Evolutionary conservation across 1,284 basidiomycete genomes (phyloP), one percentile per base, ranked within the genome.

Genomic region (Melampsora abietis-canadensis): DNA sequence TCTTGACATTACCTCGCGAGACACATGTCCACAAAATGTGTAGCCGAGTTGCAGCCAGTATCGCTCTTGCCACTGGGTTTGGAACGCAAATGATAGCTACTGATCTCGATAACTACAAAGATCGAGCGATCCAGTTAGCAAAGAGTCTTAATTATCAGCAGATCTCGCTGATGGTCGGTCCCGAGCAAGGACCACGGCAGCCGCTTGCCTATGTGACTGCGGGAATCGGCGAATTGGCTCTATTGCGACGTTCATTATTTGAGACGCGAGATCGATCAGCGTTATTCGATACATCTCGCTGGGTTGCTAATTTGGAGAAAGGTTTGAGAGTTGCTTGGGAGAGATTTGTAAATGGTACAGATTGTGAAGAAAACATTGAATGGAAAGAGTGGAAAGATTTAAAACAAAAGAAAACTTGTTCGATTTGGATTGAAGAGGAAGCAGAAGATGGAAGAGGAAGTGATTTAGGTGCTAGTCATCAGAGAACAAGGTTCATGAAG

Each of bases 21-120:
- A 73, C 70, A 31, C 84, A 88, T 77, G 77, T 79, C 63, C 83
- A 86, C 78, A 88, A 87, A 79, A 87, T 88, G 86, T 86, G 85
- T 72, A 87, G 86, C 21, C 83, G 87, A 19, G 87, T 88, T 24
- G 86, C 85, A 0, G 86, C 87, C 37, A 86, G 85, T 77, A 86
- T 88, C 75, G 86, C 84, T 3, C 80, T 83, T 44, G 87, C 87
- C 4, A 88, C 87, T 0, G 87, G 86, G 8, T 83, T 85, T 77
- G 87, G 87, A 1, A 81, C 83, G 17, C 81, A 85, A 70, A 87
- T 88, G 86, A 84, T 86, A 34, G 86, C 86, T 44, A 76, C 82
- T 62, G 84, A 81, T 69, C 80, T 84, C 63, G 81, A 84, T 66
- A 85, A 85, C 76, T 88, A 88, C 77, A 86, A 87, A 78, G 82